phyloP scores from a whole-genome alignment of 176 grass and related monocot species.

The Oryza meyeriana region DNA sequence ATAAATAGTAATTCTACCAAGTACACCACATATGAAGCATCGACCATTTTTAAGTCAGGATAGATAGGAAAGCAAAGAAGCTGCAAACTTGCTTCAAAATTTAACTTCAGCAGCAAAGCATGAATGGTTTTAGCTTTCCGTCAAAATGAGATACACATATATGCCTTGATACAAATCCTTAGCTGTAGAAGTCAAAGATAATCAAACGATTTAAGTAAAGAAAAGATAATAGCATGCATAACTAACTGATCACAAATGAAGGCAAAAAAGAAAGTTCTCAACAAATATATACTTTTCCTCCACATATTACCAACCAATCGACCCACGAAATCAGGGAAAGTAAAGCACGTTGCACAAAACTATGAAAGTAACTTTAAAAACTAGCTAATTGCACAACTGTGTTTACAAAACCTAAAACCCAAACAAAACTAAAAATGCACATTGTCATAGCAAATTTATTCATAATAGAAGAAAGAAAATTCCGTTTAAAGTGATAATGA shows the following conservation, averaged over 20 bases:
- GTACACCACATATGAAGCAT: neutral
- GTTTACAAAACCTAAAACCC: neutral
- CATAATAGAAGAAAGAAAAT: neutral
- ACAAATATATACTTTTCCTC: neutral
- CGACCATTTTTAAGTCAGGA: neutral
- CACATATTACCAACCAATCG: neutral
- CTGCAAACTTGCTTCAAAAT: neutral
- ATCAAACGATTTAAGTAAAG: neutral
- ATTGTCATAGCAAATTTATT: neutral
- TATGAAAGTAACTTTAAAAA: neutral
- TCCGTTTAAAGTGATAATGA: neutral
- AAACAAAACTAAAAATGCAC: neutral
- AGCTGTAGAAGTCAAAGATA: neutral
- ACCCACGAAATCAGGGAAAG: neutral
- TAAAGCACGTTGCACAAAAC: neutral
- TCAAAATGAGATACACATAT: neutral
- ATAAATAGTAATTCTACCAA: neutral
- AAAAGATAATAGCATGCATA: neutral
- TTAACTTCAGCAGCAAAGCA: neutral
- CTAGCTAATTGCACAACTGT: neutral
- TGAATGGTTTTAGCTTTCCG: too few species aligned
- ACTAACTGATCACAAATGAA: neutral
- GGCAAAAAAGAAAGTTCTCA: neutral
- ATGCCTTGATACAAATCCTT: neutral
- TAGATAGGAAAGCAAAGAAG: neutral